Conservation (phyloP, 192 early-diverging fungal species). For the Allomyces arbusculus region DNA sequence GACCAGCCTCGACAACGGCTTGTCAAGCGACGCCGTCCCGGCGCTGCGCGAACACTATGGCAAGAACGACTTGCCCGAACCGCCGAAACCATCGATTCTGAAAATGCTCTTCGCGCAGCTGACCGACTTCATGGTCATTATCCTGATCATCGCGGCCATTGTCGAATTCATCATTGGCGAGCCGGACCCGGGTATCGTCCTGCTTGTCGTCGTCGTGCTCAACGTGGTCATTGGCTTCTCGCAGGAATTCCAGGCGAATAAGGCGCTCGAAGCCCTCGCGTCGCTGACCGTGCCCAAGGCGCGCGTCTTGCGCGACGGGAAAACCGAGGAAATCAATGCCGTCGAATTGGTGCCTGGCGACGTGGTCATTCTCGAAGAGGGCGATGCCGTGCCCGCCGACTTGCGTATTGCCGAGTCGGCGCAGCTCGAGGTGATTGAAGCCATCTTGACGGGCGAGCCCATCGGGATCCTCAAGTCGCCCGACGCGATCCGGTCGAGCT, state of each 20-base stretch:
- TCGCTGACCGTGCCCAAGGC: constrained; percentile 71
- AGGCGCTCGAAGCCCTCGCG: constrained; percentile 81
- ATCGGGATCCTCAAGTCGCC: constrained; percentile 56
- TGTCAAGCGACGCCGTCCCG: constrained; percentile 31
- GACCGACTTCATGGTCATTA: constrained; percentile 86
- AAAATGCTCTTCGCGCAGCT: constrained; percentile 73
- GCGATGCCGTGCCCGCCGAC: constrained; percentile 86
- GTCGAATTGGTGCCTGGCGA: constrained; percentile 73
- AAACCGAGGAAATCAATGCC: constrained; percentile 48
- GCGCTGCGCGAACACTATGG: constrained; percentile 62
- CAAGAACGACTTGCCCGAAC: constrained; percentile 56
- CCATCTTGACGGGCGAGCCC: constrained; percentile 78
- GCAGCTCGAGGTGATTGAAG: constrained; percentile 82
- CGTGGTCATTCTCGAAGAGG: constrained; percentile 74
- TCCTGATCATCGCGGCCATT: constrained; percentile 59
- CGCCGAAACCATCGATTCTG: constrained; percentile 41
- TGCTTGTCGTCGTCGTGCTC: constrained; percentile 56
- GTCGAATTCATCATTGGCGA: constrained; percentile 64
- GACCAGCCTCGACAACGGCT: constrained; percentile 36
- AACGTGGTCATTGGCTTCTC: constrained; percentile 83
- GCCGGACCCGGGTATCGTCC: constrained; percentile 35
- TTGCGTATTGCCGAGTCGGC: constrained; percentile 60
- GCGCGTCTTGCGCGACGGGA: constrained; percentile 66
- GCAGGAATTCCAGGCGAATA: constrained; percentile 89
- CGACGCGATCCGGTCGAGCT: constrained; percentile 40